Percentiles rank a stretch among this genome's conserved stretches.
These are phyloP conservation scores for Colletotrichum destructivum DNA, from an alignment of 2,329 filamentous ascomycete genomes.

Conservation along the genomic window DNA sequence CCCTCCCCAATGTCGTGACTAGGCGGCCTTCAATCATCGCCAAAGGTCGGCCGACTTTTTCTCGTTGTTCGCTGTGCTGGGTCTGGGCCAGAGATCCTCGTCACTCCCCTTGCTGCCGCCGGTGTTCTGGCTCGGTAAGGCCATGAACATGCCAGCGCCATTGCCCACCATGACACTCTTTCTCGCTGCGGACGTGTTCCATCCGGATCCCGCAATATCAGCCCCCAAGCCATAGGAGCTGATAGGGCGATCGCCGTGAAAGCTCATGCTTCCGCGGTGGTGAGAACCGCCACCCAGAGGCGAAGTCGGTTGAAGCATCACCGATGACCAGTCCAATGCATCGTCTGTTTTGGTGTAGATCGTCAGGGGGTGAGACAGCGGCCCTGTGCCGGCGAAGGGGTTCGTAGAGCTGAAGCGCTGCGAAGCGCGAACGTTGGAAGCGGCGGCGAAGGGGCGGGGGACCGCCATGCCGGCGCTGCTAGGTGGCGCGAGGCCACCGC, in stretches of 20 bases:
- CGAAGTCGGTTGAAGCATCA: constrained; percentile 60
- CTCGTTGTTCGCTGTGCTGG: constrained; percentile 40
- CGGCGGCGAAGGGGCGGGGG: constrained; percentile 45
- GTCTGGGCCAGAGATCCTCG: constrained; percentile 54
- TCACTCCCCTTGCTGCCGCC: constrained; percentile 42
- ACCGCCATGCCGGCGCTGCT: constrained; percentile 45
- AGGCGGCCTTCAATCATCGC: constrained; percentile 13
- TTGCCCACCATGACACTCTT: constrained; percentile 69
- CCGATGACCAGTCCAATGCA: constrained; percentile 72
- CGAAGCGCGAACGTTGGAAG: constrained; percentile 47
- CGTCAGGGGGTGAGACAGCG: constrained; percentile 69
- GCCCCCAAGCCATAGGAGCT: constrained; percentile 72
- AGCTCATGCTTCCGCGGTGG: constrained; percentile 39
- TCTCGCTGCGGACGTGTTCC: constrained; percentile 67
- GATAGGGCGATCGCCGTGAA: constrained; percentile 58
- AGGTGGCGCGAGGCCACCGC: constrained; percentile 46
- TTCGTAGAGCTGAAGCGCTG: constrained; percentile 73
- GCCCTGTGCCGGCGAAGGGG: constrained; percentile 50
- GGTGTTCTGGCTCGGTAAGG: constrained; percentile 58
- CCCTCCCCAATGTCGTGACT: not conserved
- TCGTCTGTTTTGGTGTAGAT: constrained; percentile 74
- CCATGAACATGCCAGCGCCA: constrained; percentile 67
- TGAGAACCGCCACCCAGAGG: constrained; percentile 38
- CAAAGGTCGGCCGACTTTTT: constrained; percentile 38
- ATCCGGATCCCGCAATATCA: constrained; percentile 64